A percentile compares a stretch with the other conserved stretches of the same genome.
phyloP scores from a whole-genome alignment of 148 eudicot genomes.

The Rhododendron williamsianum region DNA sequence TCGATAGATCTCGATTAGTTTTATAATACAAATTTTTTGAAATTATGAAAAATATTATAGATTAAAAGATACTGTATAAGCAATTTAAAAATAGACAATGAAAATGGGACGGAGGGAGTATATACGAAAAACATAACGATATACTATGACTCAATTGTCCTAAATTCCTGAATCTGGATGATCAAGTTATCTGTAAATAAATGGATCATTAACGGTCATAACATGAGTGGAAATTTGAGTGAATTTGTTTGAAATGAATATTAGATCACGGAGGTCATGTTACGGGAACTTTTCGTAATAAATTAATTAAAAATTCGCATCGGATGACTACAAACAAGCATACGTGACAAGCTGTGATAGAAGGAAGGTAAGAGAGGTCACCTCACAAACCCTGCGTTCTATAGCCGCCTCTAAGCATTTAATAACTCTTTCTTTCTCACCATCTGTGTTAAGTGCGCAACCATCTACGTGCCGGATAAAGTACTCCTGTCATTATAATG shows the following conservation, averaged over 20 bases:
- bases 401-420: conserved; percentile 88
- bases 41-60: too few relatives aligned
- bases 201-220: background rate
- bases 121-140: too few relatives aligned
- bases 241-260: background rate
- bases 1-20: too few relatives aligned
- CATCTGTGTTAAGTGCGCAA: conserved; percentile 48
- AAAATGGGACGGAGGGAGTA: too few relatives aligned
- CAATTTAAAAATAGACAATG: too few relatives aligned
- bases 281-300: background rate
- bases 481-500: conserved; percentile 47
- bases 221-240: background rate
- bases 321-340: background rate
- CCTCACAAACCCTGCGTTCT: conserved; percentile 68
- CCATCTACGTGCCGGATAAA: conserved; percentile 73
- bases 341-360: background rate
- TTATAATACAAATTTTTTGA: too few relatives aligned
- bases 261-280: background rate
- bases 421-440: conserved; percentile 63
- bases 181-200: too few relatives aligned
- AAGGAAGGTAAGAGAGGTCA: conserved; percentile 13
- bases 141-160: too few relatives aligned
- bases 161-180: too few relatives aligned
- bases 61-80: too few relatives aligned
- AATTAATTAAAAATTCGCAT: background rate